Conservation (phyloP, 208 protist species). For the Leishmania braziliensis region DNA sequence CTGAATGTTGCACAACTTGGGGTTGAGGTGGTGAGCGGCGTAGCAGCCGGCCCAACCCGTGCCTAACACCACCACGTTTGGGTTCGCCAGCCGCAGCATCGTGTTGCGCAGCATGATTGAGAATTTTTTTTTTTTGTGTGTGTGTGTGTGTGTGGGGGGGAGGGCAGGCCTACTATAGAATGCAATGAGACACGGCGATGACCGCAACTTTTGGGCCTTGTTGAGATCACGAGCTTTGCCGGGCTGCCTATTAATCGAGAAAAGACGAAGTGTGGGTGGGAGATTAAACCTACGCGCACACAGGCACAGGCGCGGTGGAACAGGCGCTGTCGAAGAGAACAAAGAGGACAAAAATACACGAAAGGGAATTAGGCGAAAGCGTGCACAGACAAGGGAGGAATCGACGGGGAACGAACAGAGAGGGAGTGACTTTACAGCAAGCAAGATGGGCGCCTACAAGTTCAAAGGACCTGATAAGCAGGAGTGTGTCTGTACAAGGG, state of each 20-base stretch:
- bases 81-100: slow-evolving; percentile 49
- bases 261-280: neutral
- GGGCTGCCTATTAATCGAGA: neutral
- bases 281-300: neutral
- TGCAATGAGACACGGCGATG: neutral
- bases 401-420: neutral
- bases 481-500: too few species aligned
- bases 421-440: neutral
- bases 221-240: neutral
- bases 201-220: too few species aligned
- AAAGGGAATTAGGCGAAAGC: neutral
- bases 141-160: neutral
- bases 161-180: neutral
- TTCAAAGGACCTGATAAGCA: neutral
- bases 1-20: slow-evolving; percentile 81
- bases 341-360: neutral
- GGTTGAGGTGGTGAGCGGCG: slow-evolving; percentile 74
- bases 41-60: slow-evolving; percentile 92
- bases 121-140: too few species aligned
- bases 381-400: neutral
- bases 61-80: slow-evolving; percentile 89
- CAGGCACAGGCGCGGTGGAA: neutral
- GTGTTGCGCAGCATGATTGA: slow-evolving; percentile 38
- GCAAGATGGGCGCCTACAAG: neutral
- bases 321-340: neutral